A percentile compares a stretch with the other conserved stretches of the same genome.
Evolutionary conservation across 345 rosid species (phyloP).

Genomic region (Hypericum perforatum): DNA sequence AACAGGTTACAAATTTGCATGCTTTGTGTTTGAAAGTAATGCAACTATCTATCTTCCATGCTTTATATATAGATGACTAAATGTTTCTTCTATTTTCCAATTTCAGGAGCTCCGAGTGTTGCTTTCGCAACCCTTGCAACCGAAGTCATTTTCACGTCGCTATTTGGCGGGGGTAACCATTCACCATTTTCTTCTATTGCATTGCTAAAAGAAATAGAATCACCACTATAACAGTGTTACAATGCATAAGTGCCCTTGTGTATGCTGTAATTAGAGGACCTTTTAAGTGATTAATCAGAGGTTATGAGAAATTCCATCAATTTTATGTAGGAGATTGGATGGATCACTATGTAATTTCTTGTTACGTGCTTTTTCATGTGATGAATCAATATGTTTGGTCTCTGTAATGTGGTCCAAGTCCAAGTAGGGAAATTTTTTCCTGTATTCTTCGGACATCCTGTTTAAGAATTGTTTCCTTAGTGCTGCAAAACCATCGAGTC

Average conservation of each 20-base stretch:
- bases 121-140: slow-evolving; percentile 72
- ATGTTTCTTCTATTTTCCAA: slow-evolving; percentile 13
- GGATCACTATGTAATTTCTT: no score
- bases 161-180: slow-evolving; percentile 79
- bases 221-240: not conserved
- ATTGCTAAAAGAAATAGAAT: not conserved
- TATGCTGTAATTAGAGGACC: no score
- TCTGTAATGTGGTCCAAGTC: no score
- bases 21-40: not conserved
- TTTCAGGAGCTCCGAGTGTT: slow-evolving; percentile 60
- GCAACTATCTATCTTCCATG: not conserved
- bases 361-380: no score
- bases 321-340: not conserved
- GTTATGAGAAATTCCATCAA: no score
- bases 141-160: slow-evolving; percentile 72
- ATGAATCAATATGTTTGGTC: not conserved
- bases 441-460: no score
- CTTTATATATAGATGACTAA: not conserved
- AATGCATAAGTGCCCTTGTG: no score
- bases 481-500: not conserved
- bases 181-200: not conserved
- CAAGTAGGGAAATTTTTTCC: no score
- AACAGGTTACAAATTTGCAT: slow-evolving; percentile 41
- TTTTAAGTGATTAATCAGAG: no score
- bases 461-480: no score